A percentile compares a stretch with the other conserved stretches of the same genome.
These are phyloP conservation scores for Pleurotus pulmonarius DNA, from an alignment of 768 basidiomycete genomes.

Conservation along the genomic window DNA sequence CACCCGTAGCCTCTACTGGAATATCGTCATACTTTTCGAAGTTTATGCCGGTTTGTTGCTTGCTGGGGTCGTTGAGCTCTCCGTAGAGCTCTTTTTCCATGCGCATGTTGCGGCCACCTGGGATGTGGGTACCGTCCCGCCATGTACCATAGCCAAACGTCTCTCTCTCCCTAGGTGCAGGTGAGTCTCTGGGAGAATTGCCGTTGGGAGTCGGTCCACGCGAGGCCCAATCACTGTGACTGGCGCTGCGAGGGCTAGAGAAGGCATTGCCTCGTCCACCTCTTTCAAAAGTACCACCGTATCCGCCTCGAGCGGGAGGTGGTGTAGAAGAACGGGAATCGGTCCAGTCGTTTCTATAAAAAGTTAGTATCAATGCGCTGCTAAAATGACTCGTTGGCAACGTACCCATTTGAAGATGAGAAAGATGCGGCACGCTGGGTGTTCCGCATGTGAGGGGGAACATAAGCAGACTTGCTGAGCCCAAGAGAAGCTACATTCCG, in stretches of 20 bases:
- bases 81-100: slow-evolving; percentile 97
- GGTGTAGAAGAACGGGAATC: slow-evolving; percentile 61
- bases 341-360: slow-evolving; percentile 64
- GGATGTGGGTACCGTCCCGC: slow-evolving; percentile 85
- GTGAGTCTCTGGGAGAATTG: slow-evolving; percentile 30
- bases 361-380: slow-evolving; percentile 3
- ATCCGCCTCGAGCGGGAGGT: slow-evolving; percentile 46
- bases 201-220: slow-evolving; percentile 37
- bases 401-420: slow-evolving; percentile 49
- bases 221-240: slow-evolving; percentile 37
- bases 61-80: slow-evolving; percentile 73
- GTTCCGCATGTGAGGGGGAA: slow-evolving; percentile 85
- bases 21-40: slow-evolving; percentile 99
- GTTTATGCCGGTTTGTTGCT: slow-evolving; percentile 97
- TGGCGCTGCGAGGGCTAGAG: slow-evolving; percentile 37
- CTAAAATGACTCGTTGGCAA: slow-evolving; percentile 8
- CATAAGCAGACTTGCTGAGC: slow-evolving; percentile 79
- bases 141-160: slow-evolving; percentile 68
- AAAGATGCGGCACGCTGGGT: slow-evolving; percentile 80
- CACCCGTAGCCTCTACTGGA: slow-evolving; percentile 97
- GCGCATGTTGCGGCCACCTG: slow-evolving; percentile 80
- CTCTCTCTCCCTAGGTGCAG: slow-evolving; percentile 52
- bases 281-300: slow-evolving; percentile 39
- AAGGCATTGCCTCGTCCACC: slow-evolving; percentile 38
- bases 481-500: slow-evolving; percentile 61